Conservation (phyloP, 2,329 filamentous ascomycete genomes). For the Aspergillus japonicus region DNA sequence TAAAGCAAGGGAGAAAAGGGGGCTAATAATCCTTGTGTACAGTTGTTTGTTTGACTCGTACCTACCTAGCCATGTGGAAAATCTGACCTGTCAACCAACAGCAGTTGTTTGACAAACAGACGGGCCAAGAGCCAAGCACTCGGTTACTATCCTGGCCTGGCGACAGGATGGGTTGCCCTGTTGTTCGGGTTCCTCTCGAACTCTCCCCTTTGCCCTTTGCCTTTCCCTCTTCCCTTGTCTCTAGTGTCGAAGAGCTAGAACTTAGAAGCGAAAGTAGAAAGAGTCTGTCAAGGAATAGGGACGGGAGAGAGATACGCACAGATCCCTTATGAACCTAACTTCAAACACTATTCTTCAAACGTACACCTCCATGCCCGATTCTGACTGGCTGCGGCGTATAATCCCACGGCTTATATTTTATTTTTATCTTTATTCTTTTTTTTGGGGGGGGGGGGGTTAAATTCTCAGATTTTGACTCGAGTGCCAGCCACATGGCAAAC, state of each 20-base stretch:
- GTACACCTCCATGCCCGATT: not conserved
- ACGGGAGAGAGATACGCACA: not conserved
- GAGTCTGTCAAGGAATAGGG: not conserved
- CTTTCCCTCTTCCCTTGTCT: not conserved
- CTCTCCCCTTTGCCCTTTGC: not conserved
- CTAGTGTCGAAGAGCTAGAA: not conserved
- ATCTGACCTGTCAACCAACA: not conserved
- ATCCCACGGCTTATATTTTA: not conserved
- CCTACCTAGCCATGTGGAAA: not conserved
- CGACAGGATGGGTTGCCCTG: not conserved
- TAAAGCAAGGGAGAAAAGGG: no score
- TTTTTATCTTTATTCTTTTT: not conserved
- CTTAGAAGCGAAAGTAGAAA: not conserved
- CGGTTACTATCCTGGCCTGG: not conserved
- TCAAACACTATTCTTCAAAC: not conserved
- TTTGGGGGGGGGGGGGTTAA: no score
- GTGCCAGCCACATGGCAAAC: slow-evolving; percentile 12
- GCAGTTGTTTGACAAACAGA: not conserved
- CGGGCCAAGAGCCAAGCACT: not conserved
- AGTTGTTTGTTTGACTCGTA: no score
- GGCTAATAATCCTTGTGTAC: no score
- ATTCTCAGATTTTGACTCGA: slow-evolving; percentile 5
- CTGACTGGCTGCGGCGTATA: not conserved
- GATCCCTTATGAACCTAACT: not conserved
- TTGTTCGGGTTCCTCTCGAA: no score